Percentiles rank a stretch among this genome's conserved stretches.
Evolutionary conservation across 805 yeast species (phyloP).

Genomic region (Lipomyces sp.): DNA sequence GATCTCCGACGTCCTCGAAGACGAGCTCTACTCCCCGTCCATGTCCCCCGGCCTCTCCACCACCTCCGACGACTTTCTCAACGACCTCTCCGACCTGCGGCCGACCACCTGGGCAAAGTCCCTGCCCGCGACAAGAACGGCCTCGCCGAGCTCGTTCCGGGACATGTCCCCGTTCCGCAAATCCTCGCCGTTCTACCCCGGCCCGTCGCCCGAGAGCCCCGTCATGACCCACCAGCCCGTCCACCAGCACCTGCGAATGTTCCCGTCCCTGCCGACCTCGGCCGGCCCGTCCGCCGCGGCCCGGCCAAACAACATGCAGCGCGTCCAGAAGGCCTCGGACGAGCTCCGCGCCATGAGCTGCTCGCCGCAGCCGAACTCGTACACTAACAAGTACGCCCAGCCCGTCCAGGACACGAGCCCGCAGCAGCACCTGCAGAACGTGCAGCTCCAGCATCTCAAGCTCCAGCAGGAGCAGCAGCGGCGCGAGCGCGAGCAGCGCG

Average conservation of each 20-base stretch:
- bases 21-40: conserved; percentile 46
- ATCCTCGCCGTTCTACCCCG: conserved; percentile 30
- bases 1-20: conserved; percentile 57
- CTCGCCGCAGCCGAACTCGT: conserved; percentile 4
- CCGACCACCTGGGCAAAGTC: conserved; percentile 18
- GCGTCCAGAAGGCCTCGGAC: conserved; percentile 1
- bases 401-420: conserved; percentile 7
- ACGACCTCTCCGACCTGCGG: conserved; percentile 13
- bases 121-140: conserved; percentile 25
- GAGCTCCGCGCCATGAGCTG: background rate
- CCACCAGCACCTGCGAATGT: conserved; percentile 2
- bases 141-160: conserved; percentile 16
- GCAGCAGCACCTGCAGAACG: conserved; percentile 20
- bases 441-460: conserved; percentile 24
- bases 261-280: conserved; percentile 10
- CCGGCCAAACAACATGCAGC: background rate
- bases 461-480: conserved; percentile 16
- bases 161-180: conserved; percentile 30
- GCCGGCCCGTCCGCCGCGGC: background rate
- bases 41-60: conserved; percentile 28
- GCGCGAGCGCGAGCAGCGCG: background rate
- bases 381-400: conserved; percentile 5
- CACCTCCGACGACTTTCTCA: conserved; percentile 22
- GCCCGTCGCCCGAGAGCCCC: conserved; percentile 21
- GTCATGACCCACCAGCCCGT: conserved; percentile 3